These are phyloP conservation scores for Tolypocladium endophyticum DNA, from an alignment of 2,329 filamentous ascomycete genomes.

Conservation along the genomic window DNA sequence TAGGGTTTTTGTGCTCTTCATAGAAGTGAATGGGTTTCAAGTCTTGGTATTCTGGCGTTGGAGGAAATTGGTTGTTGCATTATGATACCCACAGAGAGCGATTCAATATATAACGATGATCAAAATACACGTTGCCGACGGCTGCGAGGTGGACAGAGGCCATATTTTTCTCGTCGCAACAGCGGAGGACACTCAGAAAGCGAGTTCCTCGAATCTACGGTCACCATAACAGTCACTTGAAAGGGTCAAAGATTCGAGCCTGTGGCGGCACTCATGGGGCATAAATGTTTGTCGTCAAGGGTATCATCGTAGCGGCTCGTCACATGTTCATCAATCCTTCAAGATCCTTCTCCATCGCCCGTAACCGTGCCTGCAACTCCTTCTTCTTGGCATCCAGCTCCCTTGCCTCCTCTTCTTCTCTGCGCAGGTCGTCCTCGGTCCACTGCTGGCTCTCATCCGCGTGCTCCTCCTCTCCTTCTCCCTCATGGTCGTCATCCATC, in stretches of 20 bases:
- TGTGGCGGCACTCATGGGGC: neutral
- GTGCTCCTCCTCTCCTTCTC: conserved; percentile 38
- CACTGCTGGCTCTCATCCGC: conserved; percentile 37
- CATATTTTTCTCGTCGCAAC: too few relatives aligned
- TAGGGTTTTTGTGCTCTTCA: neutral
- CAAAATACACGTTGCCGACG: neutral
- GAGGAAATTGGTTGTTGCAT: neutral
- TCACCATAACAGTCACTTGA: too few relatives aligned
- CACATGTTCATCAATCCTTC: conserved; percentile 44
- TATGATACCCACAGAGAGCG: neutral
- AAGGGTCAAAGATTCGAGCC: neutral
- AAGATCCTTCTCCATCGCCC: conserved; percentile 44
- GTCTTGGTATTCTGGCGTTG: neutral
- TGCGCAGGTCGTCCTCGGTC: conserved; percentile 58
- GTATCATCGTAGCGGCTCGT: conserved; percentile 12
- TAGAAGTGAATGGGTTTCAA: neutral
- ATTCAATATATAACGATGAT: neutral
- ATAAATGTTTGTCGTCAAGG: neutral
- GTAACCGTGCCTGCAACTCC: conserved; percentile 42
- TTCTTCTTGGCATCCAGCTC: conserved; percentile 46
- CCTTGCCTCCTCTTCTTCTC: conserved; percentile 57
- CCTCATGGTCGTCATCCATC: conserved; percentile 43
- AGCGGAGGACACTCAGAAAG: too few relatives aligned
- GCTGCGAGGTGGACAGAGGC: neutral
- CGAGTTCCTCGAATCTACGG: too few relatives aligned